Base-by-base conservation (phyloP, 176 grass and related monocot species). In the Secale cereale region DNA sequence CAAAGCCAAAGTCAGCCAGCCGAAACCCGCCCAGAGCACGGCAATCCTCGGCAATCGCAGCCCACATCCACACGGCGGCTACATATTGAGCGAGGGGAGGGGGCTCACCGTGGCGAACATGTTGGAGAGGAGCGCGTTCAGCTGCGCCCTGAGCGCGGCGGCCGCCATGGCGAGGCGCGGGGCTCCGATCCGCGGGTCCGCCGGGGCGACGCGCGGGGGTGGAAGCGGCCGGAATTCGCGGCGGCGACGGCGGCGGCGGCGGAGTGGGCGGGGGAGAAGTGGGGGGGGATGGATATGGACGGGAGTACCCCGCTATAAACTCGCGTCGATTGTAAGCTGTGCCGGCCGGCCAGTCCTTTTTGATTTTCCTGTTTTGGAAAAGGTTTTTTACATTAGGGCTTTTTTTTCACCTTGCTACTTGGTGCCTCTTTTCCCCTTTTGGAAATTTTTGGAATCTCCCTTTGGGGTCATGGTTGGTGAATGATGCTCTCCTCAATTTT, bases 31-130 rank as follows among this genome's bases (percentile, higher is more conserved):
- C 4, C 19, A 69, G 62, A 36, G 5, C 6, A 3, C 6, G 8
- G 29, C 41, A 36, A 41, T 71, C 19, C 17, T 7, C 10, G 8
- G 14, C 6, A 17, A 14, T 60, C 15, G 26, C 72, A 12, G 0
- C 43, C 43, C 43, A 1, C 46, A 50, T 0, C 48, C 48, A 2
- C 5, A 3, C 19, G 52, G 19, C 52, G 17, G 2, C 2, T 3
- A 6, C 8, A 22, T 1, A 10, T 30, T 7, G 13, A 36, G 40
- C 11, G 15, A 50, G 23, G 59, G 46, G 37, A 7, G 12, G 0
- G 32, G 19, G 11, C 78, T 68, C 76, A 95, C 91, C 77, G 74
- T 13, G 70, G 82, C 27, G 76, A 85, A 91, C 94, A 95, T 95
- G 57, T 81, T 80, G 79, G 27, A 16, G 70, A 95, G 32, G 82